These are phyloP conservation scores for Phanerochaete carnosa DNA, from an alignment of 768 basidiomycete genomes.

Conservation along the genomic window DNA sequence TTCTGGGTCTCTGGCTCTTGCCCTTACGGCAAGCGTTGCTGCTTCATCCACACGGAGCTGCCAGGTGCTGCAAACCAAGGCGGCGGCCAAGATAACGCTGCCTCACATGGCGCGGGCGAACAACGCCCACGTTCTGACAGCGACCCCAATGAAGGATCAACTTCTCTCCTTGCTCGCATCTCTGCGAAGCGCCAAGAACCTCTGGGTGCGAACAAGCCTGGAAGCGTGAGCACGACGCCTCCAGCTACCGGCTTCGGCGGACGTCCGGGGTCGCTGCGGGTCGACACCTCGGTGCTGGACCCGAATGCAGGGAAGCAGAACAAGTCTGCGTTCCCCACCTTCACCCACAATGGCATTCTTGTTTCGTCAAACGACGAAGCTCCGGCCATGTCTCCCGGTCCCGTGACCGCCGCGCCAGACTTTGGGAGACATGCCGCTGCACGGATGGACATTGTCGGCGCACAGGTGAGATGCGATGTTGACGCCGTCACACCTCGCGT, in stretches of 20 bases:
- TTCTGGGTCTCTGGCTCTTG: constrained; percentile 95
- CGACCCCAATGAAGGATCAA: constrained; percentile 67
- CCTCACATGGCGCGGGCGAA: constrained; percentile 49
- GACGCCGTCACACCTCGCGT: background rate
- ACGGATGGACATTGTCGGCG: constrained; percentile 70
- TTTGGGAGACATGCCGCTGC: constrained; percentile 73
- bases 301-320: constrained; percentile 65
- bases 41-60: constrained; percentile 90
- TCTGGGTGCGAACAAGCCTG: constrained; percentile 25
- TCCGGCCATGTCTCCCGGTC: constrained; percentile 67
- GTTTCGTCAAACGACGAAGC: constrained; percentile 56
- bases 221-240: constrained; percentile 38
- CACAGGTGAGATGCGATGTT: constrained; percentile 45
- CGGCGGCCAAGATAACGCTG: constrained; percentile 40
- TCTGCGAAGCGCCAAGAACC: constrained; percentile 60
- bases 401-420: constrained; percentile 83
- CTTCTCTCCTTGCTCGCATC: constrained; percentile 77
- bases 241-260: constrained; percentile 43
- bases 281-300: constrained; percentile 66
- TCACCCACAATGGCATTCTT: constrained; percentile 52
- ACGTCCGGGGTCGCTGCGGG: constrained; percentile 67
- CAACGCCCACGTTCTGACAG: constrained; percentile 74
- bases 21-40: constrained; percentile 89
- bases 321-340: constrained; percentile 79
- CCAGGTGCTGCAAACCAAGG: constrained; percentile 54